Evolutionary conservation across 1,284 basidiomycete genomes (phyloP), one percentile per base, ranked within the genome.

Genomic region (Ganoderma boninense): DNA sequence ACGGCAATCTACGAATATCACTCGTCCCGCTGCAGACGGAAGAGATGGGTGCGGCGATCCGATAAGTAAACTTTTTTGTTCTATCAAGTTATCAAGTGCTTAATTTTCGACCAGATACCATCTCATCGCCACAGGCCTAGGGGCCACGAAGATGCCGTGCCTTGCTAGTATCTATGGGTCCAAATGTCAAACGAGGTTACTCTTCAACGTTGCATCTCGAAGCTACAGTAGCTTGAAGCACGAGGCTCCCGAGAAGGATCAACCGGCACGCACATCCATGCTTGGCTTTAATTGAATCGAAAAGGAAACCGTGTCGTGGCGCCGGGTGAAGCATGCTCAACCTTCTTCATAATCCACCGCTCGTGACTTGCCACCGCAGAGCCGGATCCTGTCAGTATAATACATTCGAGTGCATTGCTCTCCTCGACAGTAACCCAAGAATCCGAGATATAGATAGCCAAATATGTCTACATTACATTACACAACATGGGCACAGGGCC

Each of bases 391-490:
- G 1, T 3, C 40, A 11, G 32, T 38, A 23, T 11, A 3, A 32
- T 32, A 10, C 6, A 11, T 38, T 60, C 32, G 57, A 60, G 23
- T 29, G 26, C 10, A 54, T 26, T 54, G 23, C 38, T 40, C 57
- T 40, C 56, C 57, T 59, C 26, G 16, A 35, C 18, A n/a, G 16
- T 59, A 14, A 32, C 29, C 49, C 56, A 35, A 35, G 2, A 32
- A 35, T 57, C 32, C 60, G 32, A 23, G 40, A 32, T 62, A 32
- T 52, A 46, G 29, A 52, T 14, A 64, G 32, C 26, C 32, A 14
- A n/a, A 65, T 44, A 65, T 54, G 38, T 40, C 44, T 65, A 65
- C 42, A 59, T 29, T 65, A 65, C 64, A 65, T n/a, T 65, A 65
- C n/a, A 29, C 8, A 52, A 49, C 67, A 68, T 64, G 44, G 66